Conservation (phyloP, 2,329 filamentous ascomycete genomes). For the Ceratocystiopsis sp. region DNA sequence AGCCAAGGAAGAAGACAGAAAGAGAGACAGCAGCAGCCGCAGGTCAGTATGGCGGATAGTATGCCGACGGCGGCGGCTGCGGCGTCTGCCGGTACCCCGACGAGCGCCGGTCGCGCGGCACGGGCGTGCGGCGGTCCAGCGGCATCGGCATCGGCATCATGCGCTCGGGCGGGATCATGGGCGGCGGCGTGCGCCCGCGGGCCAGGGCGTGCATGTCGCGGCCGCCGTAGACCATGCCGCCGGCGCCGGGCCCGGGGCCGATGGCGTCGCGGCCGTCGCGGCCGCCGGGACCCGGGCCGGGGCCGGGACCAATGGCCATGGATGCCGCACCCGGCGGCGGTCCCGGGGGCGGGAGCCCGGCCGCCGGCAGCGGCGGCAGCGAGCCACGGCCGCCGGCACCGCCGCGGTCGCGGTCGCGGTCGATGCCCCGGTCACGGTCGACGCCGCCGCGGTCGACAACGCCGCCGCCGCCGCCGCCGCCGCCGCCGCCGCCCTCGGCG, state of each 20-base stretch:
- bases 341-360: too few species aligned
- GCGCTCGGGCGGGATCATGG: constrained; percentile 2
- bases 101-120: constrained; percentile 3
- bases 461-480: not conserved
- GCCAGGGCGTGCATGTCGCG: not conserved
- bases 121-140: constrained; percentile 6
- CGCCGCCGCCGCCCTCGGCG: not conserved
- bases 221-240: not conserved
- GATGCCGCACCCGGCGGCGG: too few species aligned
- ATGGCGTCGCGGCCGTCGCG: too few species aligned
- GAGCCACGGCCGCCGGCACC: too few species aligned
- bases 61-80: constrained; percentile 5
- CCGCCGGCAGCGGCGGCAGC: too few species aligned
- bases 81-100: constrained; percentile 5
- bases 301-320: too few species aligned
- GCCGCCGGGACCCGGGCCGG: too few species aligned
- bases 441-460: too few species aligned
- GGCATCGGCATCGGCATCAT: constrained; percentile 2
- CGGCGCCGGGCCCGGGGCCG: not conserved
- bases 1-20: not conserved
- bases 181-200: constrained; percentile 8
- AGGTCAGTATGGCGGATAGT: constrained; percentile 4
- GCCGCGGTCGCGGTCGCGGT: too few species aligned
- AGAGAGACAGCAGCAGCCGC: not conserved
- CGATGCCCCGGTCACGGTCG: too few species aligned